phyloP scores from a whole-genome alignment of 2,329 filamentous ascomycete genomes.

The Colletotrichum incanum region DNA sequence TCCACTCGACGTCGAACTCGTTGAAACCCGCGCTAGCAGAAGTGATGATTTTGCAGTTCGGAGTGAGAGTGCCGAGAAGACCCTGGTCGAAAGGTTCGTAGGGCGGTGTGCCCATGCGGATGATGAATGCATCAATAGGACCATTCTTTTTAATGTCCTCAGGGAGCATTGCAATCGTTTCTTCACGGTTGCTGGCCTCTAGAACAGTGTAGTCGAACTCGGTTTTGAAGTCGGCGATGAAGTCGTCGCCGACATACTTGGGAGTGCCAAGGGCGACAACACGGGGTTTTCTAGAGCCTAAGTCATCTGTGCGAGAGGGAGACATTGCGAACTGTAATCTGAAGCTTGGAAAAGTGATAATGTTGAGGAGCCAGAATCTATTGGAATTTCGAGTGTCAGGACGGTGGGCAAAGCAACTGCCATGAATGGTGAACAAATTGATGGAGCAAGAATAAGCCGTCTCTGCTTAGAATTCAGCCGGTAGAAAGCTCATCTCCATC shows the following conservation, averaged over 20 bases:
- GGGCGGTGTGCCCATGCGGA: conserved; percentile 64
- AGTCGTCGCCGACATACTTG: conserved; percentile 56
- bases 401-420: too few relatives aligned
- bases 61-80: conserved; percentile 52
- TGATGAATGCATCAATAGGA: conserved; percentile 63
- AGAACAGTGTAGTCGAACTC: conserved; percentile 50
- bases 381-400: too few relatives aligned
- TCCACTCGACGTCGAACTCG: conserved; percentile 62
- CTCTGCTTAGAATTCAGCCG: neutral
- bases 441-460: neutral
- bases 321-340: neutral
- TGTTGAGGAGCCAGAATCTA: too few relatives aligned
- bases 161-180: conserved; percentile 56
- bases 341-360: too few relatives aligned
- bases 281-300: conserved; percentile 52
- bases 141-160: conserved; percentile 53
- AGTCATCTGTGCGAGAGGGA: conserved; percentile 16
- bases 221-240: conserved; percentile 55
- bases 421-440: too few relatives aligned
- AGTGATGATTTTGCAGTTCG: conserved; percentile 61
- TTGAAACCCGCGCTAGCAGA: conserved; percentile 65
- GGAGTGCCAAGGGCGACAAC: conserved; percentile 60
- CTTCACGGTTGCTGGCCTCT: conserved; percentile 49
- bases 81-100: conserved; percentile 66
- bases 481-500: neutral